Evolutionary conservation across 1,284 basidiomycete species (phyloP), one percentile per base, ranked within the genome.

Genomic region (Irpex sp.): DNA sequence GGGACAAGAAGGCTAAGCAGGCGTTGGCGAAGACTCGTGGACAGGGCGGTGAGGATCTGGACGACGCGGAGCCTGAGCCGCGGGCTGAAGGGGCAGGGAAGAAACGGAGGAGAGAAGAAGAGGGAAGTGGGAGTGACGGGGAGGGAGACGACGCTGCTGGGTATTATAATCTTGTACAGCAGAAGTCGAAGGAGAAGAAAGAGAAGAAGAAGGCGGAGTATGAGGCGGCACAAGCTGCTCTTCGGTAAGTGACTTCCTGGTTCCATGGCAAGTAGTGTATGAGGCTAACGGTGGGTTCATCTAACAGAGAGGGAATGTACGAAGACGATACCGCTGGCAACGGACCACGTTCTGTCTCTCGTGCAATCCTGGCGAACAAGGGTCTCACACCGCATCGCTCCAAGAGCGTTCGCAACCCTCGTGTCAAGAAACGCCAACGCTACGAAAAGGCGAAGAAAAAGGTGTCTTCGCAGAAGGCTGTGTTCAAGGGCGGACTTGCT

Each of bases 361-460:
- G 94, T 13, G 89, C 93, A 5, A 98, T 98, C 71, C 82, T 97
- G 71, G 88, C 91, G 73, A 98, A 98, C 83, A 92, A 89, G 71
- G 96, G 96, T 63, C 86, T 98, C 65, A 97, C 95, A 15, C 95
- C 96, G 1, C 86, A 84, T 68, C 87, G 96, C 60, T 80, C 89
- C 58, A 97, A 97, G 78, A 82, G 80, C 61, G 92, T 94, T 48
- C 92, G 95, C 68, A 98, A 98, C 78, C 95, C 96, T 37, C 88
- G 96, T 70, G 95, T 98, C 77, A 98, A 97, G 85, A 98, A 98
- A 77, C 85, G 93, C 57, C 83, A 91, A 76, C 90, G 87, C 72
- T 98, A 90, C 82, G 95, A 96, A 72, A 91, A 97, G 78, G 96
- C 95, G 65, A 92, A 96, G 82, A 94, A 92, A 81, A 94, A 91